Base-by-base conservation (phyloP, 805 yeast species). In the Komagataella populi region DNA sequence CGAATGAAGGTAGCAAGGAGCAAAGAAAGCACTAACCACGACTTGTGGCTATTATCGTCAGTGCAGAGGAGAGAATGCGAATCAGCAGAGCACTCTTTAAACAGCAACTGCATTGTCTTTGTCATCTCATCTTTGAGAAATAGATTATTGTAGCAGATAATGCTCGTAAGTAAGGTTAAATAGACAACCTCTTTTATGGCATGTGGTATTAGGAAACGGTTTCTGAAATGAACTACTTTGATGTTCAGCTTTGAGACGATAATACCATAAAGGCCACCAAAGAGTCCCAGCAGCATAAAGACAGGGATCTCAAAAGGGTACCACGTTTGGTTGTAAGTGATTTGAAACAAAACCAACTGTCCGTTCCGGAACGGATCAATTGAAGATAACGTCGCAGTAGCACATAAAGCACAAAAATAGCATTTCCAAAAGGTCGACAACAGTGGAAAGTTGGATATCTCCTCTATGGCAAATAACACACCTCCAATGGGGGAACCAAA, bases 401-500 rank as follows among this genome's bases (percentile, higher is more conserved):
- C 96, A 1, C 88, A 80, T 53, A 95, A 68, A 1, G 96, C 85
- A 59, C 97, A 89, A 59, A 88, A 90, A 61, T 90, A 93, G 1
- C 93, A 80, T 59, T 88, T 85, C 95, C 96, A 87, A 64, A 95
- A 75, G 1, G 96, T 86, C 3, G 84, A 74, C 14, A 89, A 69
- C 56, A 80, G 84, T 62, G 88, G 84, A 45, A 77, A 76, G 36
- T 83, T 73, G 0, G 93, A 78, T 30, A 93, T 88, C 59, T 93
- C 99, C 63, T 93, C 99, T 53, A 93, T 76, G 10, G 95, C 81
- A 64, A 95, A 93, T 45, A 93, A 67, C 1, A 93, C 98, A 14
- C 99, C 99, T 23, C 96, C 96, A 70, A 91, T 88, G 0, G 99
- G 99, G 10, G 90, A 80, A 0, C 96, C 98, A 70, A 93, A 93